Percentiles rank a stretch among this genome's conserved stretches.
Conservation (phyloP, 2,329 filamentous ascomycete genomes). For the Aspergillus jensenii region DNA sequence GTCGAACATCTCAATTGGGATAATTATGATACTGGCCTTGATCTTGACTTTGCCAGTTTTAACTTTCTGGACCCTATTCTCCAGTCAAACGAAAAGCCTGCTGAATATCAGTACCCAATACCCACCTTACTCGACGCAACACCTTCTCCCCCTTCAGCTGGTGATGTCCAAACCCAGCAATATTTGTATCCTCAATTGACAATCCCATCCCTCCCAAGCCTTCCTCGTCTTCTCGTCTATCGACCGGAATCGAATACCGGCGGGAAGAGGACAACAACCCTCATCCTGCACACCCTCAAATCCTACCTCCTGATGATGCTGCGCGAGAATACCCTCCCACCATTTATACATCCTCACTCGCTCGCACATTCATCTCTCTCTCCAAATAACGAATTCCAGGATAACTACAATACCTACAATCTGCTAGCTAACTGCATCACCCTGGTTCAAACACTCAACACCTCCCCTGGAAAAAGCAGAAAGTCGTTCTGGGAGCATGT, state of each 20-base stretch:
- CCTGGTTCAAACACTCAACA: neutral
- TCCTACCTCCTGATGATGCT: conserved; percentile 45
- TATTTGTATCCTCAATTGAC: neutral
- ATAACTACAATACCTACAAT: neutral
- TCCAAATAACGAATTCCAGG: neutral
- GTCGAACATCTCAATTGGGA: neutral
- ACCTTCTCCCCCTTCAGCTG: neutral
- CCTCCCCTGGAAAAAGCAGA: conserved; percentile 26
- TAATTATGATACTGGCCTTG: neutral
- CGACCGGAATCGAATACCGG: conserved; percentile 17
- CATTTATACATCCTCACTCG: conserved; percentile 42
- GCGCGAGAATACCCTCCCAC: conserved; percentile 39
- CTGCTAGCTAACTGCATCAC: neutral
- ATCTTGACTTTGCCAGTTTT: neutral
- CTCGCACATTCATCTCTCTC: neutral
- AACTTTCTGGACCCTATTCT: neutral
- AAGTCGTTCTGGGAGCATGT: conserved; percentile 50
- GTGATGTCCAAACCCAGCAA: neutral
- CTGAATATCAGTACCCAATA: neutral
- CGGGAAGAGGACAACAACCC: conserved; percentile 34
- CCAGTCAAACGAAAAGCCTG: neutral
- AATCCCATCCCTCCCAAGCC: neutral
- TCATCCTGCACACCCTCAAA: conserved; percentile 43
- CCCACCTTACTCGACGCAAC: neutral
- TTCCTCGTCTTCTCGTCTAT: neutral